Percentiles rank a stretch among this genome's conserved stretches.
Evolutionary conservation across 2,329 filamentous ascomycete species (phyloP).

Genomic region (Clarireedia monteithiana): DNA sequence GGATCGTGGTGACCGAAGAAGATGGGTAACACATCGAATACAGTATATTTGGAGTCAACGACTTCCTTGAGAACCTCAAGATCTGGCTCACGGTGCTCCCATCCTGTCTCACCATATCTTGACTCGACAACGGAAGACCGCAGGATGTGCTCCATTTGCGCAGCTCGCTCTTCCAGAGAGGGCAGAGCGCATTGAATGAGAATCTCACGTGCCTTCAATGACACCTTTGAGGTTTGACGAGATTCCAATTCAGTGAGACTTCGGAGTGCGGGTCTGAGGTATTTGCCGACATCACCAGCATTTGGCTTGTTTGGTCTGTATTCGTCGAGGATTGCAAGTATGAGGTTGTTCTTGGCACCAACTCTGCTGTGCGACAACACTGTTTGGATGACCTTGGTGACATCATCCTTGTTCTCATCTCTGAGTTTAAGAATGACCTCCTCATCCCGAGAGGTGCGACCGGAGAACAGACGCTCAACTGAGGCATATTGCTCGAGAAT

Average conservation of each 20-base stretch:
- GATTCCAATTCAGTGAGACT: constrained; percentile 88
- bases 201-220: constrained; percentile 92
- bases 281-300: constrained; percentile 79
- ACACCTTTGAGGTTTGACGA: constrained; percentile 80
- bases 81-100: constrained; percentile 90
- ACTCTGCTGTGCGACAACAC: constrained; percentile 93
- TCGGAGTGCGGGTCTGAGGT: constrained; percentile 74
- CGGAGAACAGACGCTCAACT: constrained; percentile 82
- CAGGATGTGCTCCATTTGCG: constrained; percentile 98
- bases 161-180: constrained; percentile 86
- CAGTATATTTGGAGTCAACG: constrained; percentile 96
- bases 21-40: constrained; percentile 88
- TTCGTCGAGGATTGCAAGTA: constrained; percentile 85
- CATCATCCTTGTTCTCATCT: constrained; percentile 94
- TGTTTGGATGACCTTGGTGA: constrained; percentile 73
- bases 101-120: constrained; percentile 93
- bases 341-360: constrained; percentile 85
- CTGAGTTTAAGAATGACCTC: constrained; percentile 88
- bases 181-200: constrained; percentile 96
- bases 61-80: constrained; percentile 92
- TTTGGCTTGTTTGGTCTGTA: constrained; percentile 93
- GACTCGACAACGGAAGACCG: constrained; percentile 93
- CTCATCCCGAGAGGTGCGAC: constrained; percentile 78
- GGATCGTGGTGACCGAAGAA: constrained; percentile 94
- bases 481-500: constrained; percentile 77